Evolutionary conservation across 306 rosid genomes (phyloP).

Genomic region (Betula pendula): DNA sequence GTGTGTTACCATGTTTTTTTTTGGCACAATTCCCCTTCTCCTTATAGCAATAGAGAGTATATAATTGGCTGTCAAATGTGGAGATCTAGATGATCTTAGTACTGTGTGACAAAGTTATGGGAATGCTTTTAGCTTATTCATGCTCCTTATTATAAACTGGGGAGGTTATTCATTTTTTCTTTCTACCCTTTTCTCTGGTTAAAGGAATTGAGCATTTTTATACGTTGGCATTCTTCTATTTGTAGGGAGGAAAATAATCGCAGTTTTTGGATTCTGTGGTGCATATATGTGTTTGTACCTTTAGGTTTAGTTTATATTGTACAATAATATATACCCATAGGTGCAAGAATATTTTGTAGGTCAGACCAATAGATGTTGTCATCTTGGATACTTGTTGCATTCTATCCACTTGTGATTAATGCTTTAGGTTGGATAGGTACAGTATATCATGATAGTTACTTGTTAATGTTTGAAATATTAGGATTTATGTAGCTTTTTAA

Average conservation of each 20-base stretch:
- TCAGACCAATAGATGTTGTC: neutral
- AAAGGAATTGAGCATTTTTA: neutral
- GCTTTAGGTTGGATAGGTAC: neutral
- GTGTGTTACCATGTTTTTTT: neutral
- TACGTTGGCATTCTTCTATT: neutral
- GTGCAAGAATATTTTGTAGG: neutral
- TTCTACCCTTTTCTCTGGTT: neutral
- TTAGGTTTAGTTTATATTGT: neutral
- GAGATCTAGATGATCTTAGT: constrained; percentile 48
- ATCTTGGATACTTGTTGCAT: neutral
- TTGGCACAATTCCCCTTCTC: constrained; percentile 60
- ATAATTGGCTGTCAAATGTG: constrained; percentile 62
- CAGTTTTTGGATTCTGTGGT: neutral
- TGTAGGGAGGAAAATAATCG: neutral
- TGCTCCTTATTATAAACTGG: neutral
- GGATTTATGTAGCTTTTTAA: neutral
- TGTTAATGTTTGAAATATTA: neutral
- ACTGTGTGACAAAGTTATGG: constrained; percentile 58
- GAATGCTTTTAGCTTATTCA: neutral
- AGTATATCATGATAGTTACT: neutral
- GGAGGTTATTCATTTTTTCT: neutral
- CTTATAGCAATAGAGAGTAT: constrained; percentile 57
- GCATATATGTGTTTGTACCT: neutral
- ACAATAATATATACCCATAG: neutral
- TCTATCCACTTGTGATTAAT: neutral